phyloP scores from a whole-genome alignment of 2,329 filamentous ascomycete genomes.

The Chaetomium globosum region DNA sequence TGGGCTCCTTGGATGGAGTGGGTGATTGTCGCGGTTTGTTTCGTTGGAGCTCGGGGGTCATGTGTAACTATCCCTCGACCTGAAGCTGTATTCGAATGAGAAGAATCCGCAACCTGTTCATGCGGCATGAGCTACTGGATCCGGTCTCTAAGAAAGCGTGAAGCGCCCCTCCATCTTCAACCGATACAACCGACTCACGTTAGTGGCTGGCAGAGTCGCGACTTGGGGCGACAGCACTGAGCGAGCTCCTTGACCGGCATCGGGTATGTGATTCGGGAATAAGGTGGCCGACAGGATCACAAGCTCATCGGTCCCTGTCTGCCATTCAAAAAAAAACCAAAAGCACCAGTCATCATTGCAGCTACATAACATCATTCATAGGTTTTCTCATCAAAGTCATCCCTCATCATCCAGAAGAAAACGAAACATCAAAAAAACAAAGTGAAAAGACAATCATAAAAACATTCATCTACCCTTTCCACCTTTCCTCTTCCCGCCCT shows the following conservation, averaged over 20 bases:
- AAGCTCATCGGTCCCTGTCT: neutral
- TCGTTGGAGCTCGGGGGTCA: neutral
- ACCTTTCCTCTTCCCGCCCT: neutral
- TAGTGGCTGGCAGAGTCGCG: neutral
- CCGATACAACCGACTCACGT: neutral
- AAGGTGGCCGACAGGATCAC: neutral
- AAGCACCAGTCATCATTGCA: slow-evolving; percentile 16
- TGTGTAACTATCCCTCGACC: neutral
- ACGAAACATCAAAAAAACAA: neutral
- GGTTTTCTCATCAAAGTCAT: slow-evolving; percentile 21
- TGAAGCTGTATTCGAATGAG: neutral
- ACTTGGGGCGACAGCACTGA: neutral
- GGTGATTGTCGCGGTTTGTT: neutral
- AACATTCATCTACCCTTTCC: neutral
- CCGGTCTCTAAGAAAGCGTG: neutral
- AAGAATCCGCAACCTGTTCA: neutral
- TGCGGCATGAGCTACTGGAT: neutral
- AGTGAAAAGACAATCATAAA: slow-evolving; percentile 3
- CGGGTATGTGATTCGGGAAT: neutral
- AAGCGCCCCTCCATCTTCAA: neutral
- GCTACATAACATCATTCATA: slow-evolving; percentile 20
- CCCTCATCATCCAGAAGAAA: slow-evolving; percentile 20
- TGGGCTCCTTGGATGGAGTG: neutral
- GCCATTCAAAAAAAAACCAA: neutral
- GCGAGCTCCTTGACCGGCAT: neutral